Evolutionary conservation across 331 rosid genomes (phyloP).

Genomic region (Stylosanthes scabra): DNA sequence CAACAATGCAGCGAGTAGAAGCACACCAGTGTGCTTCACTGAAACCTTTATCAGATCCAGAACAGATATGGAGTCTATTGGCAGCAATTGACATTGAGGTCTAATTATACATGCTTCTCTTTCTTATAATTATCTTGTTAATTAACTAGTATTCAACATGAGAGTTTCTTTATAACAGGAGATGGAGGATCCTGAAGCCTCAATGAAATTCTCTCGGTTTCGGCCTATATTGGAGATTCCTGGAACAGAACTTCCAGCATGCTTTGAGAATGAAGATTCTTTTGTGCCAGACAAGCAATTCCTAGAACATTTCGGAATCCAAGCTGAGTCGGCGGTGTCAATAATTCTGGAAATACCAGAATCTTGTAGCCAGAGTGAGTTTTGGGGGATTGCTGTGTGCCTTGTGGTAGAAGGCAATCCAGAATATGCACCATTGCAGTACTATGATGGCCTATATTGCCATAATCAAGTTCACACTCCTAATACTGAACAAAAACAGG

Average conservation of each 20-base stretch:
- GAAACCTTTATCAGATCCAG: constrained; percentile 32
- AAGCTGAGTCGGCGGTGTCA: constrained; percentile 24
- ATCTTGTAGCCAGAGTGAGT: constrained; percentile 27
- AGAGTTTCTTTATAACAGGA: constrained; percentile 21
- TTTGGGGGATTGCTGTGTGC: constrained; percentile 37
- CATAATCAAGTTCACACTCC: constrained; percentile 11
- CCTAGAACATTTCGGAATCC: constrained; percentile 29
- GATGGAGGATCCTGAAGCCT: neutral
- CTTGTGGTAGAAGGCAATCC: constrained; percentile 31
- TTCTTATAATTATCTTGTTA: neutral
- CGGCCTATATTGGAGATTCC: constrained; percentile 25
- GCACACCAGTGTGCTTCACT: constrained; percentile 25
- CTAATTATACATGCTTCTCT: neutral
- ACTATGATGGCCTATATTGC: constrained; percentile 7
- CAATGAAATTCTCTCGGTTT: neutral
- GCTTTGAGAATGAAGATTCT: constrained; percentile 24
- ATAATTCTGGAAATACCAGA: constrained; percentile 22
- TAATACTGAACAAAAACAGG: neutral
- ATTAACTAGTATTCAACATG: constrained; percentile 3
- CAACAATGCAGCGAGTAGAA: constrained; percentile 19
- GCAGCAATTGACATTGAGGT: constrained; percentile 33
- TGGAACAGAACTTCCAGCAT: constrained; percentile 33
- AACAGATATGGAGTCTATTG: constrained; percentile 24
- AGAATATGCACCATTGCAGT: constrained; percentile 2
- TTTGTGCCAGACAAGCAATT: constrained; percentile 19